Conservation (phyloP, 306 rosid genomes). For the Abrus pulchellus region DNA sequence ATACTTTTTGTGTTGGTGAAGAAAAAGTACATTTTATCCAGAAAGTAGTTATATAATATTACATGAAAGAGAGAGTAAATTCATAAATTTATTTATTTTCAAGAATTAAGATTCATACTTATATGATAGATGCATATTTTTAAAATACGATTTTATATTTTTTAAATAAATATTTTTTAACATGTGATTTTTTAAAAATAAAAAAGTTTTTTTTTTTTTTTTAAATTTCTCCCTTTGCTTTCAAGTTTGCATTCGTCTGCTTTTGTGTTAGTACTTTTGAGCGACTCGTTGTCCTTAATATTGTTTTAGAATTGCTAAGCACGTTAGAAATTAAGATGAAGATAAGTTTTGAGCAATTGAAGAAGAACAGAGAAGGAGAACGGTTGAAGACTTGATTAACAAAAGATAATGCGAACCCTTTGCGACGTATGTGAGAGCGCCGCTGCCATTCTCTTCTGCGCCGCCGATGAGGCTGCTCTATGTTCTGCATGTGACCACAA, state of each 20-base stretch:
- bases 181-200: too few species aligned
- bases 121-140: too few species aligned
- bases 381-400: background rate
- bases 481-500: slow-evolving; percentile 85
- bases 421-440: slow-evolving; percentile 95
- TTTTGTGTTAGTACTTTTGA: background rate
- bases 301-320: too few species aligned
- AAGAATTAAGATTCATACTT: too few species aligned
- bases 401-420: slow-evolving; percentile 73
- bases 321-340: background rate
- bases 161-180: too few species aligned
- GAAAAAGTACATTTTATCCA: too few species aligned
- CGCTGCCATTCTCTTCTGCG: slow-evolving; percentile 86
- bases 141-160: too few species aligned
- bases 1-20: too few species aligned
- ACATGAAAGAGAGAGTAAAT: too few species aligned
- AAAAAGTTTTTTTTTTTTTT: too few species aligned
- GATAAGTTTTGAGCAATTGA: background rate
- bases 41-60: too few species aligned
- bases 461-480: slow-evolving; percentile 95
- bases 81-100: too few species aligned
- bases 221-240: background rate
- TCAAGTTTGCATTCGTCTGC: background rate
- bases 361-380: background rate
- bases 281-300: background rate